phyloP scores from a whole-genome alignment of 176 grass and related monocot species.

The Ensete glaucum region DNA sequence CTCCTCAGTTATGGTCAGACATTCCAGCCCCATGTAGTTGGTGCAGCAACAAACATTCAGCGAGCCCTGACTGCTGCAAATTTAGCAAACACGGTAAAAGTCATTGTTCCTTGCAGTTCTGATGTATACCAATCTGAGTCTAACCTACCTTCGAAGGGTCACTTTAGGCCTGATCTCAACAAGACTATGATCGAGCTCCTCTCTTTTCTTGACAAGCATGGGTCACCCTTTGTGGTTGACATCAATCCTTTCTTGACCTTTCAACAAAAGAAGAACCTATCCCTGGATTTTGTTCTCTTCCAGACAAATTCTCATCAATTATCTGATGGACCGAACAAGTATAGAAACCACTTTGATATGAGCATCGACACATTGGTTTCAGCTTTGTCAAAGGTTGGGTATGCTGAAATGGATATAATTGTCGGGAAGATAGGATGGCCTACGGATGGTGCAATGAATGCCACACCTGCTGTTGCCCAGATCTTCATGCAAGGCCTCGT shows the following conservation, averaged over 20 bases:
- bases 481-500: constrained; percentile 71
- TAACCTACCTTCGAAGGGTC: constrained; percentile 51
- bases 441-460: constrained; percentile 80
- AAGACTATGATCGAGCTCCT: constrained; percentile 78
- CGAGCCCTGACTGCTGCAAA: constrained; percentile 50
- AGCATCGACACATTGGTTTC: constrained; percentile 76
- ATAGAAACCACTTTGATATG: constrained; percentile 70
- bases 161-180: constrained; percentile 78
- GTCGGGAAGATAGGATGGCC: constrained; percentile 86
- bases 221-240: constrained; percentile 73
- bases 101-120: constrained; percentile 64
- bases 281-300: constrained; percentile 67
- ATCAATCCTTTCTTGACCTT: constrained; percentile 61
- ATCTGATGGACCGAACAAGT: constrained; percentile 63
- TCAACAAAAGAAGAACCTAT: constrained; percentile 68
- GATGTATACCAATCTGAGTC: constrained; percentile 60
- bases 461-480: constrained; percentile 56
- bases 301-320: constrained; percentile 53
- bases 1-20: constrained; percentile 45
- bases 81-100: constrained; percentile 65
- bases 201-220: constrained; percentile 66
- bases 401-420: constrained; percentile 57
- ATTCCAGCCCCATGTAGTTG: constrained; percentile 57
- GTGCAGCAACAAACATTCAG: constrained; percentile 66
- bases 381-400: constrained; percentile 69